Evolutionary conservation across 371 early-diverging fungal genomes (phyloP).

Genomic region (Actinomortierella ambigua): DNA sequence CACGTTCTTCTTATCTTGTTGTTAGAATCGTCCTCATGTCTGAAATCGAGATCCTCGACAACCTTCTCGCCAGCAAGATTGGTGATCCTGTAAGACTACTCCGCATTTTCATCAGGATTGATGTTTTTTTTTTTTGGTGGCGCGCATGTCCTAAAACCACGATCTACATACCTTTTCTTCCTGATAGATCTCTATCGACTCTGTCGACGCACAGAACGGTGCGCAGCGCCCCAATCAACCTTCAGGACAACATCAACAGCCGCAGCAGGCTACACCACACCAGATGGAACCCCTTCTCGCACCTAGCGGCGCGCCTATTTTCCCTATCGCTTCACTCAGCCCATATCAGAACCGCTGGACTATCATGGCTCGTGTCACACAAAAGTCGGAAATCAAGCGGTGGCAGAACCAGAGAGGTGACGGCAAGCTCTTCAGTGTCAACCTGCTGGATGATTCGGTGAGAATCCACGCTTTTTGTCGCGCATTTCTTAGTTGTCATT

Average conservation of each 20-base stretch:
- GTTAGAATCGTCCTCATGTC: slow-evolving; percentile 21
- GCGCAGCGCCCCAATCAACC: slow-evolving; percentile 6
- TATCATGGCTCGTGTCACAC: slow-evolving; percentile 85
- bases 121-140: too few species aligned
- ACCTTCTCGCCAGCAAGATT: slow-evolving; percentile 46
- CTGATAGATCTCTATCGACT: slow-evolving; percentile 30
- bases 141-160: too few species aligned
- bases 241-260: slow-evolving; percentile 11
- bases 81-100: slow-evolving; percentile 53
- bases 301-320: slow-evolving; percentile 47
- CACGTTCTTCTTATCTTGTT: slow-evolving; percentile 11
- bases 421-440: slow-evolving; percentile 91
- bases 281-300: slow-evolving; percentile 21
- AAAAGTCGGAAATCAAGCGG: slow-evolving; percentile 81
- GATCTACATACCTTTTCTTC: slow-evolving; percentile 21
- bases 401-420: slow-evolving; percentile 79
- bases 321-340: slow-evolving; percentile 66
- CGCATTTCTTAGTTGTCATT: not conserved
- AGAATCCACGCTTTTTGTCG: slow-evolving; percentile 15
- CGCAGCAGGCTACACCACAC: slow-evolving; percentile 15
- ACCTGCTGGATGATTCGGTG: slow-evolving; percentile 84
- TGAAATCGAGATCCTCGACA: slow-evolving; percentile 49
- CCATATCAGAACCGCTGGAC: slow-evolving; percentile 93
- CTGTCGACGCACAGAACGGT: slow-evolving; percentile 15
- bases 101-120: too few species aligned